Evolutionary conservation across 176 grass and related monocot species (phyloP).

Genomic region (Carex littledalei): DNA sequence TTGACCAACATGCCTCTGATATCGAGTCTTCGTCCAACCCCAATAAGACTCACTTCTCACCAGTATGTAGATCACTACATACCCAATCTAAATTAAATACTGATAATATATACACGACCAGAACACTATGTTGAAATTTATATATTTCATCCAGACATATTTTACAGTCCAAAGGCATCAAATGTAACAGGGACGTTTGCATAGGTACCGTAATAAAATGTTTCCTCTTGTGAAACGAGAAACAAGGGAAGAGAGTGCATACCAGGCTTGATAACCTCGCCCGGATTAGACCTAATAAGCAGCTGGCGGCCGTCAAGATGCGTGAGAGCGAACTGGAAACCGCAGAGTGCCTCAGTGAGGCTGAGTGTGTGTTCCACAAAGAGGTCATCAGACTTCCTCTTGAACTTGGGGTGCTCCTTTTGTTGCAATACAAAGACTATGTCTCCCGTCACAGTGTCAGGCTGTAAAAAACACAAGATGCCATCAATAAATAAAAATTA

Average conservation of each 20-base stretch:
- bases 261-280: slow-evolving; percentile 89
- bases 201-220: neutral
- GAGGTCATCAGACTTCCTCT: slow-evolving; percentile 76
- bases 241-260: slow-evolving; percentile 5
- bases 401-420: slow-evolving; percentile 91
- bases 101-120: neutral
- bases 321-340: slow-evolving; percentile 82
- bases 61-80: neutral
- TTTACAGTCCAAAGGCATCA: neutral
- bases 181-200: neutral
- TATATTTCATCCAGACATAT: neutral
- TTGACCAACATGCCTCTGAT: neutral
- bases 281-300: slow-evolving; percentile 86
- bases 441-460: slow-evolving; percentile 84
- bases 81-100: neutral
- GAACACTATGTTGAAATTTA: neutral
- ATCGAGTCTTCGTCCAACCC: neutral
- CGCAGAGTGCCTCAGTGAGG: slow-evolving; percentile 85
- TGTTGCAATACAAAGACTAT: slow-evolving; percentile 88
- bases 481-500: neutral
- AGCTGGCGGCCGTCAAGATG: slow-evolving; percentile 85
- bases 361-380: slow-evolving; percentile 64
- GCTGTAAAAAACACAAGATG: slow-evolving; percentile 36
- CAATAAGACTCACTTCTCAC: neutral
- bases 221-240: neutral